Conservation (phyloP, 2,329 filamentous ascomycete genomes). For the Piedraia hortae region DNA sequence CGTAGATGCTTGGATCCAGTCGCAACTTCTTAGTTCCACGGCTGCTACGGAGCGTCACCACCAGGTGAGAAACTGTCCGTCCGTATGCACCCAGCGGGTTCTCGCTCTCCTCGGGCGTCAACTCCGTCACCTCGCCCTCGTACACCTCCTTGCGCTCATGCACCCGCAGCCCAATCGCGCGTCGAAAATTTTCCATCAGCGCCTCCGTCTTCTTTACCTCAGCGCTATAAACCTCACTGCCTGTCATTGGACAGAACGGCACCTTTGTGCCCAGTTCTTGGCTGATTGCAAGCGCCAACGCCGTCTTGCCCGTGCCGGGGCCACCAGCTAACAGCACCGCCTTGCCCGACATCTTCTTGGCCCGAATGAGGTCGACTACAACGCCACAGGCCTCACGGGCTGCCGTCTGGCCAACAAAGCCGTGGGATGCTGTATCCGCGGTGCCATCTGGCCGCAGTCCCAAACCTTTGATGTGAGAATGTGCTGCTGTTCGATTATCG, state of each 20-base stretch:
- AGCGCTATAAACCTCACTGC: slow-evolving; percentile 89
- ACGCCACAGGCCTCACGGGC: slow-evolving; percentile 92
- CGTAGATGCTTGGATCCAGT: slow-evolving; percentile 92
- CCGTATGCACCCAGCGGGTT: slow-evolving; percentile 93
- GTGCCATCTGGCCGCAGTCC: slow-evolving; percentile 65
- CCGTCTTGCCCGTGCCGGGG: slow-evolving; percentile 90
- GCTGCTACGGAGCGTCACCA: slow-evolving; percentile 83
- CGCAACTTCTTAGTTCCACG: slow-evolving; percentile 95
- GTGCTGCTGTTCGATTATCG: slow-evolving; percentile 84
- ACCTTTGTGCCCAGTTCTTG: slow-evolving; percentile 96
- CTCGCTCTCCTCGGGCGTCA: slow-evolving; percentile 92
- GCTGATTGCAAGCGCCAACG: slow-evolving; percentile 77
- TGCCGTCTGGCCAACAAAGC: slow-evolving; percentile 68
- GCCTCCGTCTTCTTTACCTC: slow-evolving; percentile 99
- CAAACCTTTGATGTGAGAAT: slow-evolving; percentile 92
- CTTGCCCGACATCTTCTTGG: slow-evolving; percentile 91
- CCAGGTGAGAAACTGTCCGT: slow-evolving; percentile 82
- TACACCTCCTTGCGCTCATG: slow-evolving; percentile 98
- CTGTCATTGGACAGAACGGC: slow-evolving; percentile 92
- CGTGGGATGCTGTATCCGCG: slow-evolving; percentile 50
- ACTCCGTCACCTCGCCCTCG: slow-evolving; percentile 91
- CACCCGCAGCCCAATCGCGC: slow-evolving; percentile 87
- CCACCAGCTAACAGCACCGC: slow-evolving; percentile 83
- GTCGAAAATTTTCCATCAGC: slow-evolving; percentile 95
- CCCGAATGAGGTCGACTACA: slow-evolving; percentile 80